Conservation (phyloP, 148 eudicot species). For the Rhododendron williamsianum region DNA sequence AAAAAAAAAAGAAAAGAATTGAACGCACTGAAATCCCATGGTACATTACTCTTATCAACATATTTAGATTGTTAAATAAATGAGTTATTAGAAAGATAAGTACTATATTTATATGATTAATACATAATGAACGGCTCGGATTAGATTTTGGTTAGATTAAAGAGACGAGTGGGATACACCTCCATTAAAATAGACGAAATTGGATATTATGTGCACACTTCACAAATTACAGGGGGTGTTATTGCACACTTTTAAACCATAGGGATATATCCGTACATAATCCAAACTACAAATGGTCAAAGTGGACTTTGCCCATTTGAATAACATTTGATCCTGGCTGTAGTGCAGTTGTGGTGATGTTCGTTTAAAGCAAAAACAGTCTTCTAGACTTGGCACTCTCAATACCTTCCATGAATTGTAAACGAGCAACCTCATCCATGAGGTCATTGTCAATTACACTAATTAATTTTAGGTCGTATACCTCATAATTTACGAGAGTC, state of each 20-base stretch:
- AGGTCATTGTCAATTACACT: background rate
- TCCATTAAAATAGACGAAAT: no score
- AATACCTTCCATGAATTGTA: background rate
- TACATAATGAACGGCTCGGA: no score
- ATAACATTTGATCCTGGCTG: background rate
- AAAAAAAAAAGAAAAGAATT: no score
- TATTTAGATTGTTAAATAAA: background rate
- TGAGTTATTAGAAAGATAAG: background rate
- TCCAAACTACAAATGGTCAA: no score
- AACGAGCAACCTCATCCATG: background rate
- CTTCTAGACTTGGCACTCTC: background rate
- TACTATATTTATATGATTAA: background rate
- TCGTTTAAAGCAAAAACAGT: background rate
- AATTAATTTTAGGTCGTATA: no score
- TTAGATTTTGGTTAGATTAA: no score
- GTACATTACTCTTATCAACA: background rate
- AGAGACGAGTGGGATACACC: no score
- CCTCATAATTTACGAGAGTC: background rate
- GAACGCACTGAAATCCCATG: background rate
- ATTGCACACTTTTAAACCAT: no score
- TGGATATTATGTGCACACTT: no score
- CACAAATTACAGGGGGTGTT: no score
- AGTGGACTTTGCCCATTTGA: no score
- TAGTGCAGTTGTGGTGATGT: background rate
- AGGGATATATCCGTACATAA: no score